A percentile compares a stretch with the other conserved stretches of the same genome.
Conservation (phyloP, 2,329 filamentous ascomycete genomes). For the Bipolaris zeicola region DNA sequence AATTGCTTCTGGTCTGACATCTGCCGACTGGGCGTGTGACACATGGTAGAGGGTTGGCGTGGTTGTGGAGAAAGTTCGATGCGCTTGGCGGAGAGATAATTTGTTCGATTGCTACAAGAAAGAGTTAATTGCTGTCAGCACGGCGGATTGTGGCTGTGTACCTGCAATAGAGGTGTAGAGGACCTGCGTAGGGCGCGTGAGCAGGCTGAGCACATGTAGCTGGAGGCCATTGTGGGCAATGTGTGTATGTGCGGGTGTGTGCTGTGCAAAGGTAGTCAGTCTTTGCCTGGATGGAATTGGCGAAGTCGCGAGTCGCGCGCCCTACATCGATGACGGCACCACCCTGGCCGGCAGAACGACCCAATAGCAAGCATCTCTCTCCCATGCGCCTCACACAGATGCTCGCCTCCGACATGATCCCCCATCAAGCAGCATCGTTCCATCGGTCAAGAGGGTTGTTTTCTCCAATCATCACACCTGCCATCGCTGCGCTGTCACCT, state of each 20-base stretch:
- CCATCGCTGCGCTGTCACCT: neutral
- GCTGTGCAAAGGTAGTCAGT: slow-evolving; percentile 5
- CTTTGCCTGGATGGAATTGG: slow-evolving; percentile 15
- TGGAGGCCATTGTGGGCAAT: slow-evolving; percentile 42
- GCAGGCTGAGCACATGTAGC: slow-evolving; percentile 46
- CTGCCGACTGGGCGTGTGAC: slow-evolving; percentile 24
- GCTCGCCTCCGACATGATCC: neutral
- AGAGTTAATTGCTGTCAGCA: slow-evolving; percentile 20
- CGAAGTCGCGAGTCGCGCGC: slow-evolving; percentile 37
- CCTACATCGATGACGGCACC: slow-evolving; percentile 43
- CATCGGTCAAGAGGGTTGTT: neutral
- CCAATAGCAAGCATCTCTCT: slow-evolving; percentile 17
- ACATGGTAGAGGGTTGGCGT: slow-evolving; percentile 31
- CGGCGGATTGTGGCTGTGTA: slow-evolving; percentile 12
- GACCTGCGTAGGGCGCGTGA: slow-evolving; percentile 32
- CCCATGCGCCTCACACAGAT: slow-evolving; percentile 7
- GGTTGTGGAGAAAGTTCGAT: slow-evolving; percentile 34
- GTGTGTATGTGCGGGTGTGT: neutral
- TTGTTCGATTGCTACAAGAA: slow-evolving; percentile 26
- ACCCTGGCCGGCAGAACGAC: slow-evolving; percentile 21
- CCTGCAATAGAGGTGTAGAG: slow-evolving; percentile 25
- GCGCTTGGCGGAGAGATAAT: slow-evolving; percentile 23
- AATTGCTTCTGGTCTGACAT: slow-evolving; percentile 22
- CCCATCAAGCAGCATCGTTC: neutral
- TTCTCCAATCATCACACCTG: neutral